These are phyloP conservation scores for Friedmanniomyces endolithicus DNA, from an alignment of 495 filamentous ascomycete genomes.

Conservation along the genomic window DNA sequence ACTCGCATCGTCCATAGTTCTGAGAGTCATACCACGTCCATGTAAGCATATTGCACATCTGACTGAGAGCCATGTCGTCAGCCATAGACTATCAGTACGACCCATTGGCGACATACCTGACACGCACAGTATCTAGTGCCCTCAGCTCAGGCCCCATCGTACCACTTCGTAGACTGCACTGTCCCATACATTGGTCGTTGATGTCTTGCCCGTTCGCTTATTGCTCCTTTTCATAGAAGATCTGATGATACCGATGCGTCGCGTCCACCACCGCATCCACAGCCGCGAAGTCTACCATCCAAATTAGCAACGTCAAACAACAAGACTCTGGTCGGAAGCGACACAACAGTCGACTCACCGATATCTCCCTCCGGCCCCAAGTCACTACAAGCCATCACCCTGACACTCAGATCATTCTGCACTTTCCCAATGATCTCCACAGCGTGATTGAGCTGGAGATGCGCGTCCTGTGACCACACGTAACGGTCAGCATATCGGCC, in stretches of 20 bases:
- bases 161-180: neutral
- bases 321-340: neutral
- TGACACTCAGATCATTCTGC: constrained; percentile 61
- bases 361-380: constrained; percentile 61
- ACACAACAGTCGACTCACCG: constrained; percentile 17
- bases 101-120: too few relatives aligned
- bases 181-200: neutral
- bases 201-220: constrained; percentile 12
- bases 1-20: too few relatives aligned
- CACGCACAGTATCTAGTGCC: neutral
- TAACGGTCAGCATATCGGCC: neutral
- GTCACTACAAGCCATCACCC: constrained; percentile 63
- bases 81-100: too few relatives aligned
- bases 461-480: constrained; percentile 45
- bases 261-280: constrained; percentile 74
- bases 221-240: constrained; percentile 51
- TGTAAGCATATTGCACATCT: too few relatives aligned
- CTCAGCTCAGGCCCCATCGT: neutral
- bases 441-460: constrained; percentile 64
- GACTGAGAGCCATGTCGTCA: too few relatives aligned
- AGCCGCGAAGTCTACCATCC: constrained; percentile 55
- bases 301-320: neutral
- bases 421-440: constrained; percentile 91
- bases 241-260: constrained; percentile 70
- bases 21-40: too few relatives aligned